phyloP scores from a whole-genome alignment of 1,284 basidiomycete species.

The Microbotryomycetes sp. region DNA sequence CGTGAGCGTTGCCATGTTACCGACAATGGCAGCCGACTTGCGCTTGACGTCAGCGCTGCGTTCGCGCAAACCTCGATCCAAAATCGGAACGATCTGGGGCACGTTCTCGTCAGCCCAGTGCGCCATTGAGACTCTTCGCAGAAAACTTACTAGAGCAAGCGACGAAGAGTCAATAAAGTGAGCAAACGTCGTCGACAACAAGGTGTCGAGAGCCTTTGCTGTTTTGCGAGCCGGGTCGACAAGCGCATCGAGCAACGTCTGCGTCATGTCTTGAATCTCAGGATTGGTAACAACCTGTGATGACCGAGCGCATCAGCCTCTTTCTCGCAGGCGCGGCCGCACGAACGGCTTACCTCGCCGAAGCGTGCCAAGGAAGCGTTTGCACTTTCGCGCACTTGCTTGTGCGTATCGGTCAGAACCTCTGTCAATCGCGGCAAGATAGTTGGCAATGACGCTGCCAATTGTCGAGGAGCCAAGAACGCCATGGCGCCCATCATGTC shows the following conservation, averaged over 20 bases:
- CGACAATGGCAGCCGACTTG: slow-evolving; percentile 94
- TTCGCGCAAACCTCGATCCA: slow-evolving; percentile 87
- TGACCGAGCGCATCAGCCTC: background rate
- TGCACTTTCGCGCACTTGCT: slow-evolving; percentile 87
- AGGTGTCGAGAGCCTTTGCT: slow-evolving; percentile 66
- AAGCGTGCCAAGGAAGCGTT: slow-evolving; percentile 97
- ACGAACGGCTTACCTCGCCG: slow-evolving; percentile 55
- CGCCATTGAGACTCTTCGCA: background rate
- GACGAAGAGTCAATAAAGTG: slow-evolving; percentile 99
- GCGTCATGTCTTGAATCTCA: slow-evolving; percentile 86
- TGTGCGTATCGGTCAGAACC: slow-evolving; percentile 93
- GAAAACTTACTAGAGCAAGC: slow-evolving; percentile 67
- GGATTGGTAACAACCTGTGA: slow-evolving; percentile 41
- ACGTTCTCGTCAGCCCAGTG: background rate
- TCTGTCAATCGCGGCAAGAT: slow-evolving; percentile 92
- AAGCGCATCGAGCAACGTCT: slow-evolving; percentile 87
- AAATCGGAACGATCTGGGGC: slow-evolving; percentile 78
- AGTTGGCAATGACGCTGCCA: slow-evolving; percentile 89
- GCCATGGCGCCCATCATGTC: slow-evolving; percentile 99
- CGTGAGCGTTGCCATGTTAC: slow-evolving; percentile 74
- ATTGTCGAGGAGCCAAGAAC: slow-evolving; percentile 91
- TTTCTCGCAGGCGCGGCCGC: background rate
- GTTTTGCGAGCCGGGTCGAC: slow-evolving; percentile 89
- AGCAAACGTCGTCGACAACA: slow-evolving; percentile 92
- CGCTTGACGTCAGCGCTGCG: slow-evolving; percentile 89